Conservation (phyloP, 2,329 filamentous ascomycete genomes). For the Leptographium flavum region DNA sequence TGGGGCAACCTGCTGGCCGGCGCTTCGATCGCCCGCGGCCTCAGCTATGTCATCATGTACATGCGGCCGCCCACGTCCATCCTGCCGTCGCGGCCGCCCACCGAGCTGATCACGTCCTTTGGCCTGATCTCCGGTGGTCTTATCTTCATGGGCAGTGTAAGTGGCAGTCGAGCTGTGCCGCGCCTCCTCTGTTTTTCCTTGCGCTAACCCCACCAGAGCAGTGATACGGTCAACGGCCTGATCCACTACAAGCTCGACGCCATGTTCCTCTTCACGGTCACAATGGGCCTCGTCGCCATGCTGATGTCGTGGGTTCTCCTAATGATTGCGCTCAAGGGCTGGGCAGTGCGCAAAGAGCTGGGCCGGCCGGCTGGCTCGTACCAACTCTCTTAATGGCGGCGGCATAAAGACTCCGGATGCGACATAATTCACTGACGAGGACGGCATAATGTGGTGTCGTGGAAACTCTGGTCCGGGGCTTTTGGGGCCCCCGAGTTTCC, state of each 20-base stretch:
- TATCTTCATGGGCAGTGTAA: constrained; percentile 82
- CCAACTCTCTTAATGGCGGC: constrained; percentile 5
- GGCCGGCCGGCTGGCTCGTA: constrained; percentile 11
- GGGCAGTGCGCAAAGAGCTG: constrained; percentile 47
- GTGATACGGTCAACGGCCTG: constrained; percentile 64
- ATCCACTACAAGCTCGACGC: constrained; percentile 65
- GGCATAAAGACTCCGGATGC: not conserved
- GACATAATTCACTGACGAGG: not conserved
- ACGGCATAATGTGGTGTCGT: not conserved
- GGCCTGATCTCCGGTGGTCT: constrained; percentile 77
- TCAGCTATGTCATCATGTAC: constrained; percentile 71
- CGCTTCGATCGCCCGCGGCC: constrained; percentile 60
- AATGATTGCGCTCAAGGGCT: constrained; percentile 73
- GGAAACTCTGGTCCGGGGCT: not conserved
- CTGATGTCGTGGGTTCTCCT: constrained; percentile 76
- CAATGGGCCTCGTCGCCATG: constrained; percentile 68
- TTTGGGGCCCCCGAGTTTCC: no score
- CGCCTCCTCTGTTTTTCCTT: not conserved
- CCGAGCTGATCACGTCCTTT: constrained; percentile 77
- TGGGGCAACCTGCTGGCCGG: constrained; percentile 80
- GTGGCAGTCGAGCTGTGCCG: no score
- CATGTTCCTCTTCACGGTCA: constrained; percentile 88
- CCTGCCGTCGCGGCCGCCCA: constrained; percentile 72
- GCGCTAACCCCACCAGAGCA: constrained; percentile 33
- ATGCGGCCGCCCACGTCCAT: constrained; percentile 68